A percentile compares a stretch with the other conserved stretches of the same genome.
Evolutionary conservation across 345 rosid species (phyloP).

Genomic region (Citrus hindsii): DNA sequence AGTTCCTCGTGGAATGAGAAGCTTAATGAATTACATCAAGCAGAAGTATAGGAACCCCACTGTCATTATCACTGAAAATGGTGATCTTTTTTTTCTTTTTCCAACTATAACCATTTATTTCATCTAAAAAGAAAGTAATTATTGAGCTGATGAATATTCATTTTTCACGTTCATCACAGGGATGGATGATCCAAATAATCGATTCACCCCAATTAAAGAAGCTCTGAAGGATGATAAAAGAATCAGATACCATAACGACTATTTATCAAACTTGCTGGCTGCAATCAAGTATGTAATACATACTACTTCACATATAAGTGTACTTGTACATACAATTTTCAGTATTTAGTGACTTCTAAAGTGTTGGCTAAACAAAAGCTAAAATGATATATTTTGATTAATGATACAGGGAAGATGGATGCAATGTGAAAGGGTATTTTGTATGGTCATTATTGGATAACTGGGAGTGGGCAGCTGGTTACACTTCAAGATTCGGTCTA

Average conservation of each 20-base stretch:
- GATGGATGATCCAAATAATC: conserved; percentile 76
- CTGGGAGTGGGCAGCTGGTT: conserved; percentile 96
- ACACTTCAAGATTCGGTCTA: conserved; percentile 86
- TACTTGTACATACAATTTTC: background rate
- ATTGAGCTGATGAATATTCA: background rate
- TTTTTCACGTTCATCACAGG: conserved; percentile 44
- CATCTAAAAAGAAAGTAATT: background rate
- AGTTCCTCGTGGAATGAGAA: conserved; percentile 63
- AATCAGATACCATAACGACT: conserved; percentile 76
- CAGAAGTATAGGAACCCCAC: conserved; percentile 55
- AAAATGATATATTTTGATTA: background rate
- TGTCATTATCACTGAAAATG: conserved; percentile 65
- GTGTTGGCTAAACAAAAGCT: background rate
- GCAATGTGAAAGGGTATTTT: conserved; percentile 93
- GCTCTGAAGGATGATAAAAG: conserved; percentile 79
- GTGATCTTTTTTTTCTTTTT: conserved; percentile 18
- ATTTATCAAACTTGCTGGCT: conserved; percentile 73
- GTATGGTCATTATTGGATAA: conserved; percentile 90
- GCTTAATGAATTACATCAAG: conserved; percentile 68
- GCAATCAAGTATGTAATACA: conserved; percentile 52
- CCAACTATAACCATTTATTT: background rate
- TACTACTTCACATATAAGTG: background rate
- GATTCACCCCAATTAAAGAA: conserved; percentile 39
- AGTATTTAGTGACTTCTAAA: background rate
- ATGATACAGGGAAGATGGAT: conserved; percentile 78